A percentile compares a stretch with the other conserved stretches of the same genome.
These are phyloP conservation scores for Chrysoporthe deuterocubensis DNA, from an alignment of 2,329 filamentous ascomycete species.

Conservation along the genomic window DNA sequence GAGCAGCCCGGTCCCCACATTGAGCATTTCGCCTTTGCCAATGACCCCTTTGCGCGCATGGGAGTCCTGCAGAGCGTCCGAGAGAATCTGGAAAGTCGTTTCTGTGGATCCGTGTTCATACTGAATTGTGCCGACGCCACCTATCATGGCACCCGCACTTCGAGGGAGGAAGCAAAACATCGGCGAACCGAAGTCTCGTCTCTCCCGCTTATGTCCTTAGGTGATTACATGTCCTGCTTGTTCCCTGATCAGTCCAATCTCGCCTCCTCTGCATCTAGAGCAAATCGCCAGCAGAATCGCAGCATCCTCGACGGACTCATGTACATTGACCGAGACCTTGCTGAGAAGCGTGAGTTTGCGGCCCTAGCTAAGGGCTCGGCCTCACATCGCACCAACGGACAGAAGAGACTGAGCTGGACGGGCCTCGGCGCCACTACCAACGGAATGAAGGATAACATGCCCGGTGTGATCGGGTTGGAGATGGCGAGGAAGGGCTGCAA, in stretches of 20 bases:
- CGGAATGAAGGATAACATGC: conserved; percentile 37
- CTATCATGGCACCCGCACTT: background rate
- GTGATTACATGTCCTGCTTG: conserved; percentile 43
- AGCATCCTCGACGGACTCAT: conserved; percentile 41
- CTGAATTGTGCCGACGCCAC: conserved; percentile 32
- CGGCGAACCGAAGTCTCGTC: background rate
- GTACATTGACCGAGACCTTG: conserved; percentile 44
- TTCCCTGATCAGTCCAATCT: conserved; percentile 38
- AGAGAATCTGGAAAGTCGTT: conserved; percentile 42
- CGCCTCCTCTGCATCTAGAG: conserved; percentile 29
- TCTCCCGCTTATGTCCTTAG: conserved; percentile 33
- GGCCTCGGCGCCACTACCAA: conserved; percentile 41
- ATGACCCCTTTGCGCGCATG: conserved; percentile 45
- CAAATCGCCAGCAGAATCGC: conserved; percentile 17
- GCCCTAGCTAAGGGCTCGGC: conserved; percentile 42
- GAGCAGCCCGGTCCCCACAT: conserved; percentile 37
- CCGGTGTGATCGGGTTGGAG: conserved; percentile 41
- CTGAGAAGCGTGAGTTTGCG: conserved; percentile 47
- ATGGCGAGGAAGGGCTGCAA: conserved; percentile 40
- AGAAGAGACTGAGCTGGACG: conserved; percentile 47
- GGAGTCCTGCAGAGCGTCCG: conserved; percentile 43
- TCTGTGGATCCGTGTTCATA: conserved; percentile 46
- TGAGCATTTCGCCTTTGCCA: conserved; percentile 42
- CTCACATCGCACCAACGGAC: conserved; percentile 29
- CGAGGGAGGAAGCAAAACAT: conserved; percentile 3